Evolutionary conservation across 1,139 yeast genomes (phyloP).

Genomic region (Yamadazyma epiphylla): DNA sequence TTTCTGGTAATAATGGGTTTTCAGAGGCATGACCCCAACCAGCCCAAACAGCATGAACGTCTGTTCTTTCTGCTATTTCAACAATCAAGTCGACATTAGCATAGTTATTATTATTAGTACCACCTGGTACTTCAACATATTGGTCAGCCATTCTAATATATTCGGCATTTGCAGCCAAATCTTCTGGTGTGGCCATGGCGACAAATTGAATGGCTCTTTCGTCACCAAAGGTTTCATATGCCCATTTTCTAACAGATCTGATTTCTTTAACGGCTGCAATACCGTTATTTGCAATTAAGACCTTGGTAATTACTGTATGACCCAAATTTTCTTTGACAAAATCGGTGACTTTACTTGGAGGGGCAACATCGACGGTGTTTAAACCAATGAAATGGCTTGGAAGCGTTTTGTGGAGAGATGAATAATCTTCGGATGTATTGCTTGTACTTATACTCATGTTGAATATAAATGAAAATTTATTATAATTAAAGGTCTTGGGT

Average conservation of each 20-base stretch:
- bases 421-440: conserved; percentile 22
- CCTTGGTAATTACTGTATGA: conserved; percentile 87
- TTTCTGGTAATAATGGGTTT: conserved; percentile 91
- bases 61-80: conserved; percentile 93
- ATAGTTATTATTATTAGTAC: conserved; percentile 95
- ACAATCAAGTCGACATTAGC: conserved; percentile 97
- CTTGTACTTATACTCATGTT: background rate
- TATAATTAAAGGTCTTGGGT: too few species aligned
- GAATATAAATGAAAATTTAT: background rate
- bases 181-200: conserved; percentile 99
- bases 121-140: conserved; percentile 97
- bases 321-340: conserved; percentile 87
- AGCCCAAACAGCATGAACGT: conserved; percentile 99
- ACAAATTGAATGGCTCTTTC: conserved; percentile 92
- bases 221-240: conserved; percentile 95
- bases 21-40: conserved; percentile 99
- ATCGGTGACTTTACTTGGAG: conserved; percentile 70
- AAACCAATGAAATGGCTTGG: conserved; percentile 78
- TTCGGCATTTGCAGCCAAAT: conserved; percentile 93
- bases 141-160: conserved; percentile 99
- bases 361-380: conserved; percentile 71
- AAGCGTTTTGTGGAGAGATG: conserved; percentile 36
- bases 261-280: conserved; percentile 98
- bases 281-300: conserved; percentile 96
- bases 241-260: conserved; percentile 96